These are phyloP conservation scores for Tolypocladium tundrense DNA, from an alignment of 2,329 filamentous ascomycete species.

Conservation along the genomic window DNA sequence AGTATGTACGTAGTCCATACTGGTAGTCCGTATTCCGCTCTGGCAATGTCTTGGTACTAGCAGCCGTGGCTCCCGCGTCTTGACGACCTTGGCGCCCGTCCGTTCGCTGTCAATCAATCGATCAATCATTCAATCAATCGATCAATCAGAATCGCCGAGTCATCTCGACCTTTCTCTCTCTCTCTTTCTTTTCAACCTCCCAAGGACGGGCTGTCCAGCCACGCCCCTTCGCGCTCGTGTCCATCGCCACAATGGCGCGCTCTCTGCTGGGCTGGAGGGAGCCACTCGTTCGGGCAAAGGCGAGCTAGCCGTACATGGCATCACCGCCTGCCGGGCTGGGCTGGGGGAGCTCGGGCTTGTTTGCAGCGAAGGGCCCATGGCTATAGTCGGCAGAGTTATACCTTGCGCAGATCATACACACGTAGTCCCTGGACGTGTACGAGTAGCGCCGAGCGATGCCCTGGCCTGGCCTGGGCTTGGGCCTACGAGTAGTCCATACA, in stretches of 20 bases:
- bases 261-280: background rate
- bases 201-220: background rate
- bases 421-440: background rate
- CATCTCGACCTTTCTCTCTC: background rate
- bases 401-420: background rate
- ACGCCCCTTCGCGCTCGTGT: background rate
- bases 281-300: background rate
- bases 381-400: background rate
- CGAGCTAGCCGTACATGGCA: background rate
- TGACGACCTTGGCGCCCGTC: background rate
- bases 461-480: background rate
- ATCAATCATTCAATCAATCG: background rate
- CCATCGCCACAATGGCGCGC: background rate
- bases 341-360: background rate
- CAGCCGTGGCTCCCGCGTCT: background rate
- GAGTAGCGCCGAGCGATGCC: background rate
- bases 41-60: background rate
- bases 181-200: background rate
- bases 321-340: background rate
- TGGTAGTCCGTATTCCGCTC: too few species aligned
- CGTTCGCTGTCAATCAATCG: background rate
- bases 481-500: background rate
- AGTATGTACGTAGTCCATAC: too few species aligned
- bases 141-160: background rate
- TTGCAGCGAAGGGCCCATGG: background rate